Conservation (phyloP, 2,329 filamentous ascomycete genomes). For the Hypomyces rosellus region DNA sequence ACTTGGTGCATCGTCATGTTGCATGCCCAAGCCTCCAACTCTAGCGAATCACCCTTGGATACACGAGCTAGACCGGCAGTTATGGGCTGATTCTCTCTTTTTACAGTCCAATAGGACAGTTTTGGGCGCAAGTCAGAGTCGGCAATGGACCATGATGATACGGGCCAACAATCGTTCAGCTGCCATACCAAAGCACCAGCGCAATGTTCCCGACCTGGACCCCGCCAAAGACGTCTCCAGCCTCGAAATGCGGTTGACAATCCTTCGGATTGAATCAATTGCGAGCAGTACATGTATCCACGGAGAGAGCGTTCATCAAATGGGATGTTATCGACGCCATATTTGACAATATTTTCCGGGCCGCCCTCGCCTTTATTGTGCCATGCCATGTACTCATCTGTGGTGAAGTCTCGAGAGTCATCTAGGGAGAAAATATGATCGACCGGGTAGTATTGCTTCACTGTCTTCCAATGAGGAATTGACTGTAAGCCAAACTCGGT, state of each 20-base stretch:
- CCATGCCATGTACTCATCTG: background rate
- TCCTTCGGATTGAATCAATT: background rate
- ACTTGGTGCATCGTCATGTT: no score
- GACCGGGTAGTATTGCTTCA: no score
- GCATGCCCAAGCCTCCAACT: no score
- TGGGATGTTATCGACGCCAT: background rate
- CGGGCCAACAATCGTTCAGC: background rate
- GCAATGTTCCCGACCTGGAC: background rate
- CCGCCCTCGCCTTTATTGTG: no score
- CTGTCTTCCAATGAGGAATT: background rate
- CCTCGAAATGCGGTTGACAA: background rate
- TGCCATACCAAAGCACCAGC: background rate
- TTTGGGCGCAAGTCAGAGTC: background rate
- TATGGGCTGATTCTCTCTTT: no score
- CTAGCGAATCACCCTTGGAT: no score
- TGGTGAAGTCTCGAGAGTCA: background rate
- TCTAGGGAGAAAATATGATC: no score
- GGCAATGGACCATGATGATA: background rate
- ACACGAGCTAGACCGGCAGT: no score
- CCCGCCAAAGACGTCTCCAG: background rate
- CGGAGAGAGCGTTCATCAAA: background rate
- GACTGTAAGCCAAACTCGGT: slow-evolving; percentile 2
- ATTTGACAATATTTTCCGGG: background rate
- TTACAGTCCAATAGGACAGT: no score
- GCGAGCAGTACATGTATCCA: background rate